A percentile compares a stretch with the other conserved stretches of the same genome.
phyloP scores from a whole-genome alignment of 176 grass and related monocot species.

The Zoysia japonica region DNA sequence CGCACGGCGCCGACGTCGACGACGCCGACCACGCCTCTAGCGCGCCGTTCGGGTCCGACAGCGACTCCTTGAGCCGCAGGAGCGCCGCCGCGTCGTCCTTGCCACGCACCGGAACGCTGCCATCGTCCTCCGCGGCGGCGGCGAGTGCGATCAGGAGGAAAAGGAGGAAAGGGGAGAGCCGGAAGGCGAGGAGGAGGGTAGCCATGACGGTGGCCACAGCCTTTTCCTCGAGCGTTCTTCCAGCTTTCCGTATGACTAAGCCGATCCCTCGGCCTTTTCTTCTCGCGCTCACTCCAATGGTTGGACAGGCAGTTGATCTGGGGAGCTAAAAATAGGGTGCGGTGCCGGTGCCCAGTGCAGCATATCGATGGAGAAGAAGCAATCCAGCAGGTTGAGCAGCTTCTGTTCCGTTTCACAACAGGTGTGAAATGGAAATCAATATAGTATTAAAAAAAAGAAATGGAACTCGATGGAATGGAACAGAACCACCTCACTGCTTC shows the following conservation, averaged over 20 bases:
- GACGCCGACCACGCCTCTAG: constrained; percentile 37
- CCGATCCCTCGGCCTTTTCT: constrained; percentile 31
- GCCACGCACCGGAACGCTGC: neutral
- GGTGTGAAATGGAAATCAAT: neutral
- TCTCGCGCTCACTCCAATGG: constrained; percentile 51
- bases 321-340: constrained; percentile 42
- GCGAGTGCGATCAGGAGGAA: neutral
- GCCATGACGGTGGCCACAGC: constrained; percentile 59
- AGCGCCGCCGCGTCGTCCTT: constrained; percentile 56
- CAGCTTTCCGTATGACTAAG: constrained; percentile 37
- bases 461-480: neutral
- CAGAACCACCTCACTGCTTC: neutral
- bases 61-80: constrained; percentile 55
- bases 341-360: neutral
- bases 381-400: neutral
- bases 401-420: neutral
- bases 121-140: neutral
- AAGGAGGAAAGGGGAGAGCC: constrained; percentile 30
- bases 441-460: too few species aligned
- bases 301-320: constrained; percentile 25
- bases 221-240: constrained; percentile 53
- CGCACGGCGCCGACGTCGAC: constrained; percentile 39
- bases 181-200: constrained; percentile 43
- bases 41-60: constrained; percentile 35
- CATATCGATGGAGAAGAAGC: constrained; percentile 28